Base-by-base conservation (phyloP, 2,329 filamentous ascomycete genomes). In the Didymella glomerata region DNA sequence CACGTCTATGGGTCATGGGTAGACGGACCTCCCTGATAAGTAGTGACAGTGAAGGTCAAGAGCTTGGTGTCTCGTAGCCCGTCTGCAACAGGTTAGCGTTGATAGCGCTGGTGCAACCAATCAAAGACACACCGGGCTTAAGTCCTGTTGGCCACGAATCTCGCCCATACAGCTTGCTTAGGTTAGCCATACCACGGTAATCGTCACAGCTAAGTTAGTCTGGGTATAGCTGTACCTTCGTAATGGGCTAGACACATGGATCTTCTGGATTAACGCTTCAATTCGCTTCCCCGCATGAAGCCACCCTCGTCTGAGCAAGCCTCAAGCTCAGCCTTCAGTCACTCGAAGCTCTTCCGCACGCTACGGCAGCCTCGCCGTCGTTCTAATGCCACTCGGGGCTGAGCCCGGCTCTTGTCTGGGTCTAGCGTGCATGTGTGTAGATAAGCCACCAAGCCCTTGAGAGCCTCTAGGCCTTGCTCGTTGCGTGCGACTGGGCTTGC, bases 331-430 rank as follows among this genome's bases (percentile, higher is more conserved):
- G 27, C 41, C 16, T 7, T 27, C 25, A 32, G 41, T 57, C 52
- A 30, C 55, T 40, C 30, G 28, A 10, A 32, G 32, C 28, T 42
- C 44, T 30, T 20, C 36, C 36, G 36, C 38, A 58, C 55, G 45
- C 55, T 54, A 58, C 55, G 55, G 55, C 22, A 49, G 7, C 55
- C 11, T 9, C 9, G 10, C 49, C 45, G 55, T 49, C 30, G 45
- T 38, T n/a, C 13, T 10, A 36, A 49, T 49, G 28, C 40, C 68
- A 90, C 88, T 11, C 88, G 32, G 32, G 32, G 32, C 32, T 36
- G 32, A 36, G 3, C 32, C 32, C 32, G 32, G 16, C 32, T n/a
- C 16, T 36, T 36, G 32, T 36, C 32, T n/a, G 1, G 16, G 32
- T 36, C 16, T 36, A 36, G 16, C 6, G 1, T n/a, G 6, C 14